Evolutionary conservation across 305 asterid species (phyloP).

Genomic region (Rubia tinctorum): DNA sequence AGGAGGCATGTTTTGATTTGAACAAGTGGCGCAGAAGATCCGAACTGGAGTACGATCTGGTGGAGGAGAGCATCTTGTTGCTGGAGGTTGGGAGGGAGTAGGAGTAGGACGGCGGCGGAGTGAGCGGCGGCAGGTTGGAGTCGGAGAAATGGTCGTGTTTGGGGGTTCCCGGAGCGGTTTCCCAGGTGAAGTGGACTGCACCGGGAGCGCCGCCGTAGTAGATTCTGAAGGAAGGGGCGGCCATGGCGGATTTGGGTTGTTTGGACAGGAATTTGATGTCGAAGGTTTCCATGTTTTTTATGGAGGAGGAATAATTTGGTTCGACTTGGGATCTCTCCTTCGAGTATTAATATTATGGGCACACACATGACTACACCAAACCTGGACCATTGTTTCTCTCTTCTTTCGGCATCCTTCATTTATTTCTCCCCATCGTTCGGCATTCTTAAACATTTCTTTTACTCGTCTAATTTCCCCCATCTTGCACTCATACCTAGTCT

Average conservation of each 20-base stretch:
- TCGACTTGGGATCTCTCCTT: too few relatives aligned
- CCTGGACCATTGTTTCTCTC: constrained; percentile 2
- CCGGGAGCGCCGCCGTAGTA: constrained; percentile 54
- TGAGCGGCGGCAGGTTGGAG: constrained; percentile 47
- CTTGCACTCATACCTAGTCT: not conserved
- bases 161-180: constrained; percentile 70
- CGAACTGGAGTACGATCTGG: constrained; percentile 27
- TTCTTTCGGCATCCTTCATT: constrained; percentile 1
- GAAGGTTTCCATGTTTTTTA: constrained; percentile 18
- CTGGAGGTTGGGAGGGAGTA: not conserved
- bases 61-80: not conserved
- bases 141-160: constrained; percentile 19
- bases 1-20: not conserved
- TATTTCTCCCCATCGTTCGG: not conserved
- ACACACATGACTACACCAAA: not conserved
- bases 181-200: constrained; percentile 77
- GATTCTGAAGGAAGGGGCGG: constrained; percentile 57
- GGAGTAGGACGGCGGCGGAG: constrained; percentile 69
- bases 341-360: not conserved
- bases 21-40: constrained; percentile 32
- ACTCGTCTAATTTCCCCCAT: not conserved
- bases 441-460: not conserved
- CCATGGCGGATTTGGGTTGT: constrained; percentile 37
- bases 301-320: too few relatives aligned
- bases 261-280: constrained; percentile 33